Evolutionary conservation across 2,329 filamentous ascomycete species (phyloP).

Genomic region (Fusarium hostae): DNA sequence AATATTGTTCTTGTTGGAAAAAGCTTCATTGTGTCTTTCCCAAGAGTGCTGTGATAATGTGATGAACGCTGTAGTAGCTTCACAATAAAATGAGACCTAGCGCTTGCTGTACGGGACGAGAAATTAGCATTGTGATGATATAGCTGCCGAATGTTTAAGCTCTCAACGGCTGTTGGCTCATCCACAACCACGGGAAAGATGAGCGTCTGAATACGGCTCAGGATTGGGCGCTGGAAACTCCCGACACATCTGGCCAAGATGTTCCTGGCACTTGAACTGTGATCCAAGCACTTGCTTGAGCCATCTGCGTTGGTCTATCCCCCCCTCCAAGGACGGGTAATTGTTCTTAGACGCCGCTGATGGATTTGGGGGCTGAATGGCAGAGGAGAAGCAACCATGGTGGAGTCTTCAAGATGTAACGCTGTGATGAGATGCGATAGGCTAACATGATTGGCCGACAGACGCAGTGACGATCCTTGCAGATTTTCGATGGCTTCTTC

Average conservation of each 20-base stretch:
- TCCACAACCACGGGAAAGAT: conserved; percentile 34
- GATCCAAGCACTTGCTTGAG: conserved; percentile 12
- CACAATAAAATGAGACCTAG: conserved; percentile 4
- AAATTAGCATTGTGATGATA: conserved; percentile 35
- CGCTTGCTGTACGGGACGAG: conserved; percentile 13
- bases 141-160: conserved; percentile 20
- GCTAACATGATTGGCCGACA: conserved; percentile 37
- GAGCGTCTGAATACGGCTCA: conserved; percentile 36
- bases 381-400: conserved; percentile 20
- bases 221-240: conserved; percentile 38
- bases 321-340: conserved; percentile 21
- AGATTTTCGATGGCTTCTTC: conserved; percentile 17
- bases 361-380: conserved; percentile 26
- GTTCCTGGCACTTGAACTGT: conserved; percentile 37
- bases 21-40: not conserved
- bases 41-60: not conserved
- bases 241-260: conserved; percentile 25
- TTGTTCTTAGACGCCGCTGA: conserved; percentile 24
- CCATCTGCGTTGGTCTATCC: conserved; percentile 3
- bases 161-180: conserved; percentile 38
- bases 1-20: not conserved
- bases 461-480: conserved; percentile 33
- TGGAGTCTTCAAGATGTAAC: conserved; percentile 34
- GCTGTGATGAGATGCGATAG: conserved; percentile 30
- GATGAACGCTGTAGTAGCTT: not conserved